phyloP scores from a whole-genome alignment of 2,329 filamentous ascomycete species.

The Xylogone sp. region DNA sequence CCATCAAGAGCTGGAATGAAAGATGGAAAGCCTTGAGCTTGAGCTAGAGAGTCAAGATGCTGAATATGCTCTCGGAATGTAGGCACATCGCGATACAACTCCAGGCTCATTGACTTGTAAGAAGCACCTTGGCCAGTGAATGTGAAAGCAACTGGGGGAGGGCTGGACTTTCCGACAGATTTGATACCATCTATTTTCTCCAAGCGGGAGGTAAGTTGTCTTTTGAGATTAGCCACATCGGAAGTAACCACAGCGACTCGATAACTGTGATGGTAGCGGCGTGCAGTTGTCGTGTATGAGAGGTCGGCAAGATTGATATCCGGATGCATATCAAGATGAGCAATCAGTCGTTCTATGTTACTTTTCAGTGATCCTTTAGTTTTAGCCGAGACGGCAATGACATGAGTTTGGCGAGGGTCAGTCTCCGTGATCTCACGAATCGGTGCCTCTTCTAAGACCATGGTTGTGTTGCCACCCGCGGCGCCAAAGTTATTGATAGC shows the following conservation, averaged over 20 bases:
- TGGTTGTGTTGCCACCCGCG: constrained; percentile 19
- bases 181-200: constrained; percentile 28
- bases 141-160: constrained; percentile 27
- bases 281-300: constrained; percentile 21
- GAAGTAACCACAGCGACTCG: constrained; percentile 44
- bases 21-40: constrained; percentile 1
- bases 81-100: constrained; percentile 46
- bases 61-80: constrained; percentile 4
- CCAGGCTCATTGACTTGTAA: constrained; percentile 33
- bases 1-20: constrained; percentile 33
- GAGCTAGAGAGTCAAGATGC: neutral
- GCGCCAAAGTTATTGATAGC: constrained; percentile 41
- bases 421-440: constrained; percentile 29
- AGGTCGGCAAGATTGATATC: constrained; percentile 3
- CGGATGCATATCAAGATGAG: constrained; percentile 19
- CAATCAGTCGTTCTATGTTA: constrained; percentile 20
- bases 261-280: constrained; percentile 54
- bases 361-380: constrained; percentile 12
- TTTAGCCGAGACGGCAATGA: constrained; percentile 44
- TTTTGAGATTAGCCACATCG: constrained; percentile 26
- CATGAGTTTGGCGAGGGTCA: constrained; percentile 36
- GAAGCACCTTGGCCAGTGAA: constrained; percentile 32
- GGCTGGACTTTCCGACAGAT: constrained; percentile 28
- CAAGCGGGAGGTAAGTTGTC: constrained; percentile 29
- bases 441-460: constrained; percentile 18